Evolutionary conservation across 1,139 yeast species (phyloP), one percentile per base, ranked within the genome.

Genomic region (Spathaspora sp.): DNA sequence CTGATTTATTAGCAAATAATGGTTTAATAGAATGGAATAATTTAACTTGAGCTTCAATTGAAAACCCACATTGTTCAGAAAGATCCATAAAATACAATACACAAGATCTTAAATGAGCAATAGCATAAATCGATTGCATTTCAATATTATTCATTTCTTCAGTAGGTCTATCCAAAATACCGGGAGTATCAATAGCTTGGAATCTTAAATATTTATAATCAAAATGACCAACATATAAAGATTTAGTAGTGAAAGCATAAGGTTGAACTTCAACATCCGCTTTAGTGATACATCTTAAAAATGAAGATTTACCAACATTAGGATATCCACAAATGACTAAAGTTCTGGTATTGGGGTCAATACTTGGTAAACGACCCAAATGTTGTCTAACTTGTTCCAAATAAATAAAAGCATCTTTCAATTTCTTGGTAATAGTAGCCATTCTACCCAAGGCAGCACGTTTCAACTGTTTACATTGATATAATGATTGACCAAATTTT

Each of bases 261-360:
- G 99, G 99, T 70, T 95, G 99, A 52, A 95, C 99, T 61, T 93
- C 99, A 50, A 93, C 99, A 60, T 93, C 98, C 31, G 99, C 99
- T 62, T 95, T 88, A 52, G 99, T 93, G 69, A 95, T 89, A 67
- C 95, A 84, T 63, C 83, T 81, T 68, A 93, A 80, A 72, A 93
- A 93, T 18, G 97, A 89, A 11, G 99, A 93, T 72, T 93, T 93
- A 72, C 99, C 99, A 51, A 93, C 99, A 68, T 93, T 93, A 48
- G 99, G 99, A 72, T 93, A 93, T 52, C 99, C 99, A 75, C 99
- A 95, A 62, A 95, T 91, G 61, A 93, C 80, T 59, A 93, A 76
- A 33, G 99, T 95, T 76, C 99, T 86, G 47, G 99, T 95, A 70
- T 93, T 93, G 62, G 99, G 99, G 68, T 93, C 99, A 66, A 93